phyloP scores from a whole-genome alignment of 495 filamentous ascomycete species.

The Hypomontagnella submonticulosa region DNA sequence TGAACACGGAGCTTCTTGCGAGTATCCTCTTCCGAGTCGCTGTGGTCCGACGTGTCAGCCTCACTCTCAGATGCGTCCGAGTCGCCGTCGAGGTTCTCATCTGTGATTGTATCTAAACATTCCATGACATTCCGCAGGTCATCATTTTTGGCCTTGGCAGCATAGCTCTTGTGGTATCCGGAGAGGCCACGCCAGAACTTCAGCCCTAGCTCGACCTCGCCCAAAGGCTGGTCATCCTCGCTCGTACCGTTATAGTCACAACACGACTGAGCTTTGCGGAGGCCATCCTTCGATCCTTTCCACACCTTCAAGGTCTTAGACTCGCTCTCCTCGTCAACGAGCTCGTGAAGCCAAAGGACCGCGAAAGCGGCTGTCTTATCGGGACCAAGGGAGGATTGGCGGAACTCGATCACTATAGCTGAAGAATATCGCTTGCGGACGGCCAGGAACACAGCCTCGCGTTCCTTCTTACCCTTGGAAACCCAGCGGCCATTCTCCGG shows the following conservation, averaged over 20 bases:
- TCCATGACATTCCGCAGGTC: slow-evolving; percentile 69
- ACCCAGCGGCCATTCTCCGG: slow-evolving; percentile 50
- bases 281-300: slow-evolving; percentile 59
- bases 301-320: slow-evolving; percentile 66
- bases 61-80: slow-evolving; percentile 51
- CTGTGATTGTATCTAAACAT: slow-evolving; percentile 68
- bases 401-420: slow-evolving; percentile 70
- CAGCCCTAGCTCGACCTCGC: slow-evolving; percentile 64
- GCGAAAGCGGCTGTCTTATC: slow-evolving; percentile 70
- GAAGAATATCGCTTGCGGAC: slow-evolving; percentile 71
- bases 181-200: slow-evolving; percentile 68
- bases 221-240: slow-evolving; percentile 61
- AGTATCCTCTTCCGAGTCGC: slow-evolving; percentile 45
- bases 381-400: slow-evolving; percentile 56
- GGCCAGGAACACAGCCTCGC: slow-evolving; percentile 62
- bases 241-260: slow-evolving; percentile 53
- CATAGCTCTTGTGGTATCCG: slow-evolving; percentile 64
- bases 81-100: slow-evolving; percentile 60
- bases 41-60: slow-evolving; percentile 42
- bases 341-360: slow-evolving; percentile 72
- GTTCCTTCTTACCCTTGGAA: slow-evolving; percentile 49
- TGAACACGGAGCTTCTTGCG: slow-evolving; percentile 48
- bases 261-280: slow-evolving; percentile 55
- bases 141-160: slow-evolving; percentile 56
- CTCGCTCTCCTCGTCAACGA: slow-evolving; percentile 70